Evolutionary conservation across 2,329 filamentous ascomycete species (phyloP).

Genomic region (Fusarium oxysporum): DNA sequence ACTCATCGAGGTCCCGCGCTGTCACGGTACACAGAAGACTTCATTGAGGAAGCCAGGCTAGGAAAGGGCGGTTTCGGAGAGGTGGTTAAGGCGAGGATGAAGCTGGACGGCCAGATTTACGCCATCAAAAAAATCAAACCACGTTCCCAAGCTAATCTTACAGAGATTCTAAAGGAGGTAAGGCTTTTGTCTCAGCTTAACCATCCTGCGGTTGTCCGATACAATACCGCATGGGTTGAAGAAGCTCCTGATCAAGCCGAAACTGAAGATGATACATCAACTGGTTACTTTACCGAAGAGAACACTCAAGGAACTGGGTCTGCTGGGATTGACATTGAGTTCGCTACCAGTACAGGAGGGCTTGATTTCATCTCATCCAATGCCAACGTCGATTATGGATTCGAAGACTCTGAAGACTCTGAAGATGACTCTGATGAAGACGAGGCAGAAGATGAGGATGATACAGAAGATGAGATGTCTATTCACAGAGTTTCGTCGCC

Average conservation of each 20-base stretch:
- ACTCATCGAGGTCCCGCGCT: conserved; percentile 59
- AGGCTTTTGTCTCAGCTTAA: conserved; percentile 91
- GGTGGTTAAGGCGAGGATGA: conserved; percentile 94
- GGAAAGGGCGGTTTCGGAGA: conserved; percentile 97
- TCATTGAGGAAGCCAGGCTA: conserved; percentile 87
- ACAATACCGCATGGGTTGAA: conserved; percentile 96
- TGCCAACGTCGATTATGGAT: conserved; percentile 82
- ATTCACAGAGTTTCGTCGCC: conserved; percentile 46
- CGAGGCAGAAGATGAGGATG: conserved; percentile 61
- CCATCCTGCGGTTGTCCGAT: conserved; percentile 86
- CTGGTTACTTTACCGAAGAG: conserved; percentile 58
- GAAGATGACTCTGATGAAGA: conserved; percentile 60
- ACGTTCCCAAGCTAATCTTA: conserved; percentile 80
- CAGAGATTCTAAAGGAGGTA: conserved; percentile 86
- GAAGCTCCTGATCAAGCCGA: conserved; percentile 67
- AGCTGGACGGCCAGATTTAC: conserved; percentile 92
- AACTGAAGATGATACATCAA: conserved; percentile 68
- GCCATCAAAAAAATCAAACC: conserved; percentile 97
- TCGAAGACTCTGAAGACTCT: conserved; percentile 56
- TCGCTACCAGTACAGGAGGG: conserved; percentile 79
- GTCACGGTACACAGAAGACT: conserved; percentile 89
- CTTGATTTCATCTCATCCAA: conserved; percentile 94
- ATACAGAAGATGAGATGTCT: conserved; percentile 50
- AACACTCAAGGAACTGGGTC: conserved; percentile 55
- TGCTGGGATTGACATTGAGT: conserved; percentile 62